These are phyloP conservation scores for Aspergillus affinis DNA, from an alignment of 495 filamentous ascomycete genomes.

Conservation along the genomic window DNA sequence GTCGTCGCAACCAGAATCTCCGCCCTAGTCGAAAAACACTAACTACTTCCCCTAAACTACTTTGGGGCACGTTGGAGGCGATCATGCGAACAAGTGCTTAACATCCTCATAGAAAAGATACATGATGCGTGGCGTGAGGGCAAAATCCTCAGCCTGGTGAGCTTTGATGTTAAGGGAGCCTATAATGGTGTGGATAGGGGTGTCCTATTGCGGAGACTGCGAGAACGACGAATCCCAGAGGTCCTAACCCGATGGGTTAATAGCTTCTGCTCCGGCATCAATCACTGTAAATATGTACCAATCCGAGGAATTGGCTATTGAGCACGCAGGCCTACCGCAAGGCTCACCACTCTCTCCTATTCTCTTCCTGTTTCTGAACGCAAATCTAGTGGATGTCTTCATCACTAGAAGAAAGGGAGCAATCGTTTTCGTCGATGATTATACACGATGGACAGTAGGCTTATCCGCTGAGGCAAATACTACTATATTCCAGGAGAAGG, in stretches of 20 bases:
- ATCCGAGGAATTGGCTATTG: background rate
- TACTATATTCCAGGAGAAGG: background rate
- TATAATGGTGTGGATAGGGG: conserved; percentile 1
- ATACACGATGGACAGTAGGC: background rate
- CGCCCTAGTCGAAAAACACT: too few species aligned
- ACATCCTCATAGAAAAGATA: background rate
- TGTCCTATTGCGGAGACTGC: conserved; percentile 3
- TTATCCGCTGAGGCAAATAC: background rate
- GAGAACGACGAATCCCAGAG: background rate
- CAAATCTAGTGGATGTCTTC: background rate
- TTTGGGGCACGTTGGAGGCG: too few species aligned
- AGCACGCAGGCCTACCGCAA: conserved; percentile 2
- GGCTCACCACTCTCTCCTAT: background rate
- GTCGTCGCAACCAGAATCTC: too few species aligned
- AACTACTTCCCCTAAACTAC: too few species aligned
- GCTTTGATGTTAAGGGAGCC: background rate
- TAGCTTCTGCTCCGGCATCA: conserved; percentile 1
- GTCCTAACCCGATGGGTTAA: background rate
- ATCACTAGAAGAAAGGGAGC: too few species aligned
- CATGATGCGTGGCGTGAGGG: conserved; percentile 2
- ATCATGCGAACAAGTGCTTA: background rate
- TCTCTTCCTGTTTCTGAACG: background rate
- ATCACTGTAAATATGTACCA: background rate
- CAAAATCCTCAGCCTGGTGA: background rate
- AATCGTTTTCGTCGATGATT: too few species aligned